Percentiles rank a stretch among this genome's conserved stretches.
phyloP scores from a whole-genome alignment of 768 basidiomycete genomes.

The Mycena metata region DNA sequence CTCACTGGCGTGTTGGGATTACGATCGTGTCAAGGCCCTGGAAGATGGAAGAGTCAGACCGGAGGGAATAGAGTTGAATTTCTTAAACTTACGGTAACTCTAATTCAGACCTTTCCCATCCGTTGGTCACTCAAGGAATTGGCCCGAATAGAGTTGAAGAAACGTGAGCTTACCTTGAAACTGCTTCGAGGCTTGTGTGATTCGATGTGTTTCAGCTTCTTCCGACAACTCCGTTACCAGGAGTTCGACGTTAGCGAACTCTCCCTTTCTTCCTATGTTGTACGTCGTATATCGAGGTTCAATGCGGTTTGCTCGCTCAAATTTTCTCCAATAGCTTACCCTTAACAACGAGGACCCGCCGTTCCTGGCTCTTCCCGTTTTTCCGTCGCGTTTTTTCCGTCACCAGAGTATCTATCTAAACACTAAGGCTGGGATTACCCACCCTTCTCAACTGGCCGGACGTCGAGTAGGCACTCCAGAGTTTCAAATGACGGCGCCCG shows the following conservation, averaged over 20 bases:
- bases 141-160: conserved; percentile 13
- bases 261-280: conserved; percentile 34
- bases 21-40: conserved; percentile 33
- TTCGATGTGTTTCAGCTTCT: conserved; percentile 26
- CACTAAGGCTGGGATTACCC: conserved; percentile 33
- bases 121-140: not conserved
- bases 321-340: conserved; percentile 10
- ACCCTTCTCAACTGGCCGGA: conserved; percentile 32
- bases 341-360: conserved; percentile 25
- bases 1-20: conserved; percentile 35
- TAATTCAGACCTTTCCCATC: not conserved
- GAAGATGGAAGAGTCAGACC: conserved; percentile 34
- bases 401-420: conserved; percentile 36
- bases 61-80: conserved; percentile 33
- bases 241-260: conserved; percentile 37
- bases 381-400: conserved; percentile 35
- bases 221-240: conserved; percentile 33
- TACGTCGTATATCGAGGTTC: conserved; percentile 1
- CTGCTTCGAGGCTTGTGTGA: too few species aligned
- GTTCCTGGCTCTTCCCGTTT: conserved; percentile 32
- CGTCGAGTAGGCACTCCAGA: conserved; percentile 30
- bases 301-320: not conserved
- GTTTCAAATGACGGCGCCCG: conserved; percentile 35
- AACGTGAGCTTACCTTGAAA: conserved; percentile 9
- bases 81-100: conserved; percentile 30